phyloP scores from a whole-genome alignment of 306 rosid species.

The Arachis hypogaea region DNA sequence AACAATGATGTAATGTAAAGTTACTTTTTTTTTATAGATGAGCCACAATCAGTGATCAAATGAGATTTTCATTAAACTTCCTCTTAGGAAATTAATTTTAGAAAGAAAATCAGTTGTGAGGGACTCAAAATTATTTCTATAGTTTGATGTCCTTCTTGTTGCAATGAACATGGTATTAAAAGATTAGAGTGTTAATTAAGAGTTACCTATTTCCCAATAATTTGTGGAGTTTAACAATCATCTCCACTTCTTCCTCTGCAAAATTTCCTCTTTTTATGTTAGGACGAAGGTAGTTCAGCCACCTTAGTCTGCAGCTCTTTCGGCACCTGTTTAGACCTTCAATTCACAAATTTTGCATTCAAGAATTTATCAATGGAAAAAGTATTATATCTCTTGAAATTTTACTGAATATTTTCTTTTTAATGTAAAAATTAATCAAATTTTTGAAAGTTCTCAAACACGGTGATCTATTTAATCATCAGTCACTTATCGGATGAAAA shows the following conservation, averaged over 20 bases:
- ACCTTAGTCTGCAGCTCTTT: conserved; percentile 69
- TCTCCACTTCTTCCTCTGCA: conserved; percentile 59
- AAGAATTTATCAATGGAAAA: conserved; percentile 7
- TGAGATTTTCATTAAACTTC: too few relatives aligned
- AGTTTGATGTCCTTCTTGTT: background rate
- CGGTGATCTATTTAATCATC: background rate
- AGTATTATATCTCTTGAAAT: background rate
- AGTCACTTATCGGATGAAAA: background rate
- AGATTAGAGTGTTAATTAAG: background rate
- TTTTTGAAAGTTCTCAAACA: background rate
- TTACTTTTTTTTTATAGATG: too few relatives aligned
- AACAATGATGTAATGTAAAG: too few relatives aligned
- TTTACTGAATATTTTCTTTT: background rate
- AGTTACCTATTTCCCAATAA: conserved; percentile 63
- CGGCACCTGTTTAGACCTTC: conserved; percentile 67
- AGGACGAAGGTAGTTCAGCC: conserved; percentile 72
- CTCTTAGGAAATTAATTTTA: too few relatives aligned
- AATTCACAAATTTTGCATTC: conserved; percentile 2
- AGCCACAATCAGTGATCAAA: too few relatives aligned
- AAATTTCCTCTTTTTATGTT: conserved; percentile 66
- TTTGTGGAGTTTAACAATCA: conserved; percentile 64
- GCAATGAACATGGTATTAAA: background rate
- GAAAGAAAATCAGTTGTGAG: too few relatives aligned
- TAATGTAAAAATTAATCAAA: background rate
- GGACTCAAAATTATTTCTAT: background rate